These are phyloP conservation scores for Linum tenue DNA, from an alignment of 345 rosid species.

Conservation along the genomic window DNA sequence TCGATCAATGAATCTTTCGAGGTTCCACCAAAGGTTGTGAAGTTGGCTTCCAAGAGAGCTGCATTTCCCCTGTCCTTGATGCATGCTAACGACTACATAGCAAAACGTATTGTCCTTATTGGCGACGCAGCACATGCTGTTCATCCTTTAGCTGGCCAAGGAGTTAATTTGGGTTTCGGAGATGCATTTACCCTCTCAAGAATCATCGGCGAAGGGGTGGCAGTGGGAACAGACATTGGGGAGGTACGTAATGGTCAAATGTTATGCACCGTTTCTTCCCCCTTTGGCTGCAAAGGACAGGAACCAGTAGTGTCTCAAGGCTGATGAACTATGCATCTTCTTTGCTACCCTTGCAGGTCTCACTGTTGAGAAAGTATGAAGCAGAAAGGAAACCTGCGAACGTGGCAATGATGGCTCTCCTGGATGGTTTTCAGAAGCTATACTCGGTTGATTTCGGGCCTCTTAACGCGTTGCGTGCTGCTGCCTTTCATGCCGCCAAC, in stretches of 20 bases:
- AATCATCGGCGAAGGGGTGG: conserved; percentile 61
- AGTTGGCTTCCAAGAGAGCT: conserved; percentile 74
- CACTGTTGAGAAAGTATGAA: conserved; percentile 53
- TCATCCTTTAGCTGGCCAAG: conserved; percentile 97
- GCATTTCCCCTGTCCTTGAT: conserved; percentile 73
- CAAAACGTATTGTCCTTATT: conserved; percentile 57
- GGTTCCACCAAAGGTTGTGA: conserved; percentile 67
- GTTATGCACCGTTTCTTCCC: background rate
- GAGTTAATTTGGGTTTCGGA: conserved; percentile 88
- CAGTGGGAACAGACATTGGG: conserved; percentile 75
- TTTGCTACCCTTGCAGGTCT: background rate
- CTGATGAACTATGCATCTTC: background rate
- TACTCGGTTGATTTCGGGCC: conserved; percentile 80
- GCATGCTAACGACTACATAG: conserved; percentile 64
- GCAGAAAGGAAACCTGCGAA: conserved; percentile 77
- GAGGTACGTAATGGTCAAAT: conserved; percentile 45
- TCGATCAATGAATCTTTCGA: conserved; percentile 55
- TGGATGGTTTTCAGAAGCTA: conserved; percentile 85
- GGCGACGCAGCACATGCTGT: conserved; percentile 97
- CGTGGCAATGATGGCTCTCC: conserved; percentile 70
- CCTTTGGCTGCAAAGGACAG: background rate
- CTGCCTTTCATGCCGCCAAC: conserved; percentile 74
- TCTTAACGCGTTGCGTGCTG: conserved; percentile 64
- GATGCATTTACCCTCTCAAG: conserved; percentile 73
- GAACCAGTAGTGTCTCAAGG: background rate